Percentiles rank a stretch among this genome's conserved stretches.
Evolutionary conservation across 2,329 filamentous ascomycete genomes (phyloP).

Genomic region (Rhinocladiella mackenziei): DNA sequence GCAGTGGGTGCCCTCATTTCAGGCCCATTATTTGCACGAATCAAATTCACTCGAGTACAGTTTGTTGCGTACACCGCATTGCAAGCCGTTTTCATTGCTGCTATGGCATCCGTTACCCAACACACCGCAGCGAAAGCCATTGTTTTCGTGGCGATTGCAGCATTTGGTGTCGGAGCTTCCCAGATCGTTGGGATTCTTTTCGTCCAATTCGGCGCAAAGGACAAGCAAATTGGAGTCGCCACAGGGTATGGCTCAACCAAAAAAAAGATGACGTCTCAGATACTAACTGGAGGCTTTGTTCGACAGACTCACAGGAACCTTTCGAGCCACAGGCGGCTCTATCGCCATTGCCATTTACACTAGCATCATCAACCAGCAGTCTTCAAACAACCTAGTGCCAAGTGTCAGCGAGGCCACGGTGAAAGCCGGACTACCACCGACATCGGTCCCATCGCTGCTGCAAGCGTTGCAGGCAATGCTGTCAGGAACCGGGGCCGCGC

Average conservation of each 20-base stretch:
- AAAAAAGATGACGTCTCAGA: not conserved
- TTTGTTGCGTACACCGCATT: not conserved
- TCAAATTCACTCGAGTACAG: conserved; percentile 1
- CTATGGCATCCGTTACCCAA: conserved; percentile 7
- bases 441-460: too few species aligned
- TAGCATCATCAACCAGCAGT: too few species aligned
- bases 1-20: not conserved
- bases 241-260: not conserved
- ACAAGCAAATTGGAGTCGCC: conserved; percentile 7
- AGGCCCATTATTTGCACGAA: not conserved
- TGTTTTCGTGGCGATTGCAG: conserved; percentile 2
- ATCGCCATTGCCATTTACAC: too few species aligned
- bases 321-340: too few species aligned
- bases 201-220: conserved; percentile 2
- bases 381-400: too few species aligned
- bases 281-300: not conserved
- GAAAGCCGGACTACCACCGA: too few species aligned
- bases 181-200: conserved; percentile 4
- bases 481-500: not conserved
- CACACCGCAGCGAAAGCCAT: conserved; percentile 7
- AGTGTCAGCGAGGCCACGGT: too few species aligned
- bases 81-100: conserved; percentile 1
- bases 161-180: conserved; percentile 1
- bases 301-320: not conserved
- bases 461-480: too few species aligned